Conservation (phyloP, 2,329 filamentous ascomycete species). For the Xylariaceae sp. region DNA sequence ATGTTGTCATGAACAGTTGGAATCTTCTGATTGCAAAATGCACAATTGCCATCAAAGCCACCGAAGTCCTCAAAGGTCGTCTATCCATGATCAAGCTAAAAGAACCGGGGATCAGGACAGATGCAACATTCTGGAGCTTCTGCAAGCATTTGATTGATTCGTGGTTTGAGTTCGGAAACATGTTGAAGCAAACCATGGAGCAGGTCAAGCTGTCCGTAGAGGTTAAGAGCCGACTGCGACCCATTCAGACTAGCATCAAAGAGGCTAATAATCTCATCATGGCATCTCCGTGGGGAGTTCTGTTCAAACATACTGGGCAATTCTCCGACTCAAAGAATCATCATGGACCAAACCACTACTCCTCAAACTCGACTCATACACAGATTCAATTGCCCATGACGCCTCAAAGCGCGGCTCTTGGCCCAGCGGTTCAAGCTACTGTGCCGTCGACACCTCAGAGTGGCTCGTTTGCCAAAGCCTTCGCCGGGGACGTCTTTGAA, state of each 20-base stretch:
- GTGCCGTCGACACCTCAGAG: conserved; percentile 70
- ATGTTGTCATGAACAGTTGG: conserved; percentile 64
- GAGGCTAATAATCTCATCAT: conserved; percentile 73
- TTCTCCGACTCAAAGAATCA: conserved; percentile 22
- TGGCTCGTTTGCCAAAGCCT: conserved; percentile 53
- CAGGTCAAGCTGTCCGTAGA: conserved; percentile 59
- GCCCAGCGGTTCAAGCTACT: conserved; percentile 86
- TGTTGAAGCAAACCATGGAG: conserved; percentile 55
- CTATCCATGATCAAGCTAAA: conserved; percentile 80
- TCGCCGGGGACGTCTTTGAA: conserved; percentile 59
- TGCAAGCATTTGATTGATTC: conserved; percentile 73
- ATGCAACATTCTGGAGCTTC: conserved; percentile 62
- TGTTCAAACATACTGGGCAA: conserved; percentile 34
- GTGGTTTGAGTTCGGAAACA: conserved; percentile 64
- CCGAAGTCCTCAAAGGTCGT: conserved; percentile 68
- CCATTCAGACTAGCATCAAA: conserved; percentile 79
- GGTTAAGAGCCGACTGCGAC: conserved; percentile 70
- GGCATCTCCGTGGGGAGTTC: conserved; percentile 55
- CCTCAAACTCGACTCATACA: conserved; percentile 31
- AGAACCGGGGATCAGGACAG: conserved; percentile 71
- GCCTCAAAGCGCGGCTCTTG: conserved; percentile 82
- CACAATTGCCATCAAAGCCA: conserved; percentile 67
- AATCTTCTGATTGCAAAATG: conserved; percentile 70
- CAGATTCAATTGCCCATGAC: conserved; percentile 67
- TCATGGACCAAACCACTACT: conserved; percentile 34